Conservation (phyloP, 306 rosid genomes). For the Cucumis sativus region DNA sequence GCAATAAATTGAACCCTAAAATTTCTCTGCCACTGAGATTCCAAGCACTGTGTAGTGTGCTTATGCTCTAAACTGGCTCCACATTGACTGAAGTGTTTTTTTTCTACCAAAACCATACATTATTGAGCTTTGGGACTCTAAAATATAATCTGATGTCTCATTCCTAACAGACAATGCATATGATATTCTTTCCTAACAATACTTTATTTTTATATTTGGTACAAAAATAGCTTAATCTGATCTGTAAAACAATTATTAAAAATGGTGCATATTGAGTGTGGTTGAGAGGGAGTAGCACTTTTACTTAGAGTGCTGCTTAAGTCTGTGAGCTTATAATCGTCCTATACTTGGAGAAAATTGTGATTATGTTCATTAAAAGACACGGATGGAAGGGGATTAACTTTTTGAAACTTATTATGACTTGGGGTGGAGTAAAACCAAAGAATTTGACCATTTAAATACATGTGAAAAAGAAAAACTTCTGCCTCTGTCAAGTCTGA, state of each 20-base stretch:
- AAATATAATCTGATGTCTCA: slow-evolving; percentile 3
- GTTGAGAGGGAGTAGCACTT: background rate
- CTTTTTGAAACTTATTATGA: slow-evolving; percentile 11
- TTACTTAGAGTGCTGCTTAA: slow-evolving; percentile 3
- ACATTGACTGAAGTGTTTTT: background rate
- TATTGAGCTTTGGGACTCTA: background rate
- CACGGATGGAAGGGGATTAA: background rate
- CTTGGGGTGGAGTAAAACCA: slow-evolving; percentile 26
- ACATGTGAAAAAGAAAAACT: background rate
- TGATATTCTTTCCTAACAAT: background rate
- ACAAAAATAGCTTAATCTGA: background rate
- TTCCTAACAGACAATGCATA: slow-evolving; percentile 5
- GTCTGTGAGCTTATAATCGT: background rate
- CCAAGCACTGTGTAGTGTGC: slow-evolving; percentile 7
- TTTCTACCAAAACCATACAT: background rate
- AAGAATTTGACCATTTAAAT: slow-evolving; percentile 34
- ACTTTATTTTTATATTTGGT: background rate
- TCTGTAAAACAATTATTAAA: background rate
- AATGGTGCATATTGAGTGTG: background rate
- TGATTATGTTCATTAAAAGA: background rate
- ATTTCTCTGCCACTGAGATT: slow-evolving; percentile 6
- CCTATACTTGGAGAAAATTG: background rate
- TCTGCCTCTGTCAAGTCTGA: slow-evolving; percentile 16
- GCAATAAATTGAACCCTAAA: background rate
- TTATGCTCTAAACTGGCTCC: slow-evolving; percentile 5